Percentiles rank a stretch among this genome's conserved stretches.
Evolutionary conservation across 192 early-diverging fungal genomes (phyloP).

Genomic region (Backusella macrospora): DNA sequence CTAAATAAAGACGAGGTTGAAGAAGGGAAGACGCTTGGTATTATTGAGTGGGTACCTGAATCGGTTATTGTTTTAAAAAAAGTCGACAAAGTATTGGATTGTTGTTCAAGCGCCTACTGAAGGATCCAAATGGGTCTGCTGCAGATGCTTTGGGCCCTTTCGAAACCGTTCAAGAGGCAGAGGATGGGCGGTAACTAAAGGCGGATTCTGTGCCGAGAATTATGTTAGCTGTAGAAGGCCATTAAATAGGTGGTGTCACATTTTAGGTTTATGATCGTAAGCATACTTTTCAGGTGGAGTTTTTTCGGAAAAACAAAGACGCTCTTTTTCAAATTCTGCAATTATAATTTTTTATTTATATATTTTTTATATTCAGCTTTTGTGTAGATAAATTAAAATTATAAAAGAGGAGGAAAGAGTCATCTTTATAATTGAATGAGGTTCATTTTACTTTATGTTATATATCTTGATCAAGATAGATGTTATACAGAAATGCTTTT

Average conservation of each 20-base stretch:
- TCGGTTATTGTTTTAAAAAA: slow-evolving; percentile 9
- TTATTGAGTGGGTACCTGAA: slow-evolving; percentile 23
- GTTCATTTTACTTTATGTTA: not conserved
- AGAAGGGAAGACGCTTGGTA: not conserved
- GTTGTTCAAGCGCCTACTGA: slow-evolving; percentile 17
- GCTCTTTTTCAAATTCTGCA: not conserved
- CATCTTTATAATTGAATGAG: not conserved
- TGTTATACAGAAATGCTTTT: not conserved
- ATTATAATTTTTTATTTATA: not conserved
- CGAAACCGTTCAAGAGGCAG: slow-evolving; percentile 6
- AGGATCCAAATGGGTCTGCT: slow-evolving; percentile 8
- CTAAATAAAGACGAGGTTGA: not conserved
- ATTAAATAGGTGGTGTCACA: slow-evolving; percentile 6
- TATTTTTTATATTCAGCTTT: slow-evolving; percentile 12
- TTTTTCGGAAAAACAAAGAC: slow-evolving; percentile 1
- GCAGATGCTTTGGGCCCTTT: not conserved
- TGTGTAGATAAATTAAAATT: not conserved
- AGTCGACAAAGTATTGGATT: slow-evolving; percentile 13
- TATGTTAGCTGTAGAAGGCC: slow-evolving; percentile 18
- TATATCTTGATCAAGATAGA: not conserved
- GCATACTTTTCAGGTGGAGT: not conserved
- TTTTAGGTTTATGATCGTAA: not conserved
- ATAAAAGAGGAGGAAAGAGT: not conserved
- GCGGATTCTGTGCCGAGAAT: slow-evolving; percentile 5
- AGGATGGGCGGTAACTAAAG: slow-evolving; percentile 12